Evolutionary conservation across 805 yeast genomes (phyloP), one percentile per base, ranked within the genome.

Genomic region (Metschnikowia koreensis): DNA sequence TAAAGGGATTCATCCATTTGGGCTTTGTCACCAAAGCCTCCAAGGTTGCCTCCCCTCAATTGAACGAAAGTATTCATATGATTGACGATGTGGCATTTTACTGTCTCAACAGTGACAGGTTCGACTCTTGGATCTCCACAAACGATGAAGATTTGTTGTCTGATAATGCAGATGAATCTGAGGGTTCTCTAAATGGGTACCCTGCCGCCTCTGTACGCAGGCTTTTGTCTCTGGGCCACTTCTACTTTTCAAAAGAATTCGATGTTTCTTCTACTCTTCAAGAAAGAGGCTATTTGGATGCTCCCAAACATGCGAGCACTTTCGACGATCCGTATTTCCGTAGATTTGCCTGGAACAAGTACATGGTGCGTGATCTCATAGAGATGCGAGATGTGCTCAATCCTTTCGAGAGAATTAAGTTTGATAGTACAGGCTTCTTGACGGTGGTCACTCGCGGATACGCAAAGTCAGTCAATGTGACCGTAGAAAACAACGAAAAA

Each of bases 81-180:
- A 78, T 87, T 6, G 70, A 77, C n/a, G 82, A 79, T 26, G 87
- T 85, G 1, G 83, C 82, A 50, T 86, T 86, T 63, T 79, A 80
- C 52, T 85, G 92, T 59, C 70, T 87, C 41, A 81, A 80, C 53
- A 79, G 77, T 44, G 82, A 80, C 44, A 75, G 71, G 36, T 83
- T 67, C 61, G 93, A 86, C 62, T 59, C 67, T 40, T 56, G 64
- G 55, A 56, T 64, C 34, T 55, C 63, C 44, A 41, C 50, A 9
- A 56, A 53, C 36, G 57, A 51, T 22, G 54, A 54, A 10, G 56
- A 50, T 29, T 38, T 51, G 16, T 39, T 33, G 16, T 31, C 51
- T 50, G 55, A 8, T 29, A 61, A 27, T 15, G 47, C 62, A 12
- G 66, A 62, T 12, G 51, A 51, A 22, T 17, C 51, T 11, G 62